Conservation (phyloP, 2,329 filamentous ascomycete species). For the Scopulariopsis brevicaulis region DNA sequence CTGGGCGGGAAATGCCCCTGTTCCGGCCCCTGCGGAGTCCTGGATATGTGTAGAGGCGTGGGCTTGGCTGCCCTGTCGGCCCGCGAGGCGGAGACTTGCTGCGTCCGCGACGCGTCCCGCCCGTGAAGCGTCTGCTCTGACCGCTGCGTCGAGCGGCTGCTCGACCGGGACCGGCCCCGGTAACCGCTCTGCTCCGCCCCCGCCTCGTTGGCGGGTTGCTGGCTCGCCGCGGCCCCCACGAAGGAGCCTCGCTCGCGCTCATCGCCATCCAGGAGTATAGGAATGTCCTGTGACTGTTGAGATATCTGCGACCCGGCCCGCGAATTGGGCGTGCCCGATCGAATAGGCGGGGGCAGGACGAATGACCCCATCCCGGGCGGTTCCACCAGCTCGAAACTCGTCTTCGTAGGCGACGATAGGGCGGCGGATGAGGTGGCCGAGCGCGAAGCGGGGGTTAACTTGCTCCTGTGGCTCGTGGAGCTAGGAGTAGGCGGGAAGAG, state of each 20-base stretch:
- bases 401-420: slow-evolving; percentile 1
- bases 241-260: not conserved
- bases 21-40: not conserved
- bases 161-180: not conserved
- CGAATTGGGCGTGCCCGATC: not conserved
- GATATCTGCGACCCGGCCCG: slow-evolving; percentile 3
- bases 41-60: not conserved
- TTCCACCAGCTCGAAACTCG: slow-evolving; percentile 1
- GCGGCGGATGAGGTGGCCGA: slow-evolving; percentile 1
- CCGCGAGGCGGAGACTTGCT: not conserved
- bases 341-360: not conserved
- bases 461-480: not conserved
- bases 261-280: slow-evolving; percentile 1
- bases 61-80: not conserved
- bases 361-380: not conserved
- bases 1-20: not conserved
- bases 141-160: not conserved
- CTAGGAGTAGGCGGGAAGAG: slow-evolving; percentile 28
- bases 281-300: slow-evolving; percentile 4
- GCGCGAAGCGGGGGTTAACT: not conserved
- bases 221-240: not conserved
- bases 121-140: not conserved
- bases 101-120: not conserved
- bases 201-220: not conserved
- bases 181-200: not conserved